Evolutionary conservation across 345 rosid species (phyloP).

Genomic region (Populus nigra): DNA sequence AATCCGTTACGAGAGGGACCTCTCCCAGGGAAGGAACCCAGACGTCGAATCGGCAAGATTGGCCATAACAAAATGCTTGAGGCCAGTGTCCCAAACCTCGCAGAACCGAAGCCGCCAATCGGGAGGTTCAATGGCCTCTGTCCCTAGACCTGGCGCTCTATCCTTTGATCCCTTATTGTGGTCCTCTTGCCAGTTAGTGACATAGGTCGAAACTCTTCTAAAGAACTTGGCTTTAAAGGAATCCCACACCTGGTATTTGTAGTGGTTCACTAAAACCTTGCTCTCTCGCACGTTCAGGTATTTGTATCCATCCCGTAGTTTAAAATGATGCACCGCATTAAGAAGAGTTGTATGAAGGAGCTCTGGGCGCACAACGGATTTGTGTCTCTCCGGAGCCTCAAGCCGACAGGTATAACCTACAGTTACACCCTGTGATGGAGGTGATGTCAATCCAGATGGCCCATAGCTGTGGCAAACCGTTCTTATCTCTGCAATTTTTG

Average conservation of each 20-base stretch:
- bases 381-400: slow-evolving; percentile 81
- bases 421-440: slow-evolving; percentile 73
- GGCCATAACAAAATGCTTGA: slow-evolving; percentile 72
- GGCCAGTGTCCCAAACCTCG: slow-evolving; percentile 93
- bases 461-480: slow-evolving; percentile 90
- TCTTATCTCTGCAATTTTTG: slow-evolving; percentile 62
- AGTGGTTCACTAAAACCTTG: slow-evolving; percentile 73
- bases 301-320: slow-evolving; percentile 50
- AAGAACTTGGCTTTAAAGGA: slow-evolving; percentile 81
- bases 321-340: slow-evolving; percentile 88
- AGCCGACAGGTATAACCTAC: slow-evolving; percentile 90
- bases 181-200: slow-evolving; percentile 87
- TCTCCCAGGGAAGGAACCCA: slow-evolving; percentile 82
- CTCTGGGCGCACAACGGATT: slow-evolving; percentile 70
- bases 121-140: slow-evolving; percentile 75
- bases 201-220: slow-evolving; percentile 92
- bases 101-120: slow-evolving; percentile 83
- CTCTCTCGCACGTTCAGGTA: slow-evolving; percentile 65
- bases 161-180: slow-evolving; percentile 90
- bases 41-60: slow-evolving; percentile 67
- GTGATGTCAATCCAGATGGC: slow-evolving; percentile 75
- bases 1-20: slow-evolving; percentile 28
- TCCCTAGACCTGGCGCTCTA: slow-evolving; percentile 92
- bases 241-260: slow-evolving; percentile 98
- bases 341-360: slow-evolving; percentile 62